Conservation (phyloP, 2,329 filamentous ascomycete species). For the Monosporascus sp. region DNA sequence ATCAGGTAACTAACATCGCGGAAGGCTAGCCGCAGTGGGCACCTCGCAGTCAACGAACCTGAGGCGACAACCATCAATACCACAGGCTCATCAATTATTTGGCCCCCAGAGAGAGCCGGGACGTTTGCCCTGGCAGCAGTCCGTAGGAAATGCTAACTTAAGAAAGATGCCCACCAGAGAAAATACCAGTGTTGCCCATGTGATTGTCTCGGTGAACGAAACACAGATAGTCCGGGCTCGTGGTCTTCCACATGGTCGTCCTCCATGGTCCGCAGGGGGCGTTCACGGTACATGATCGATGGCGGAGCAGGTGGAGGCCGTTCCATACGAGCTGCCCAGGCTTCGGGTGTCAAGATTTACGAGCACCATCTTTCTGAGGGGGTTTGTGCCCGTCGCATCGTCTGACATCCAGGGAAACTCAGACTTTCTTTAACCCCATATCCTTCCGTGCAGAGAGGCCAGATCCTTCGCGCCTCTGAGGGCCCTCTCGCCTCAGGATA, state of each 20-base stretch:
- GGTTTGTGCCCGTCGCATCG: constrained; percentile 6
- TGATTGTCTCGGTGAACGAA: constrained; percentile 27
- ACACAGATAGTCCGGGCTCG: constrained; percentile 21
- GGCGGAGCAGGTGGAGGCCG: no score
- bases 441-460: constrained; percentile 21
- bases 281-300: no score
- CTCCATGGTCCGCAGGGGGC: no score
- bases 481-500: constrained; percentile 5
- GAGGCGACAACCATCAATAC: neutral
- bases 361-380: no score
- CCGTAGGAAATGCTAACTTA: no score
- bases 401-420: constrained; percentile 6
- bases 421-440: no score
- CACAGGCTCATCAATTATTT: no score
- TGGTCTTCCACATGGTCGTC: neutral
- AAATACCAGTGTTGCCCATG: constrained; percentile 23
- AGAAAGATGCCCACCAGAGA: constrained; percentile 8
- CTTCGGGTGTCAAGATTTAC: constrained; percentile 4
- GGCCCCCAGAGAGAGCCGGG: no score
- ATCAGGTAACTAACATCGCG: constrained; percentile 29
- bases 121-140: no score
- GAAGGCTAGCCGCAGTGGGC: constrained; percentile 24
- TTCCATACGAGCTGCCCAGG: constrained; percentile 7
- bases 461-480: constrained; percentile 22
- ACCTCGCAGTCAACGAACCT: constrained; percentile 29